These are phyloP conservation scores for Cardamine resedifolia DNA, from an alignment of 345 rosid genomes.

Conservation along the genomic window DNA sequence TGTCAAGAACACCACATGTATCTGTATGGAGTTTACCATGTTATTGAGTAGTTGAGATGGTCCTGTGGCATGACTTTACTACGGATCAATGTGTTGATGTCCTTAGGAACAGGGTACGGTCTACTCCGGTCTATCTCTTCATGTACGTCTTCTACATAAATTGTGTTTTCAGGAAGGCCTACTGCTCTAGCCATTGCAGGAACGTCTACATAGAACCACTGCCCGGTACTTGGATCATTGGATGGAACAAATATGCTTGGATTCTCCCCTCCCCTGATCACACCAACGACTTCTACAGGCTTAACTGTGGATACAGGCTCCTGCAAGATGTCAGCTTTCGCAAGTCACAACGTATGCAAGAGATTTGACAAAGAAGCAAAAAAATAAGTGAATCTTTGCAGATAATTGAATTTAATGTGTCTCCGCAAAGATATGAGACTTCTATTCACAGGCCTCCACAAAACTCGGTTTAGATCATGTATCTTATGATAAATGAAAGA, in stretches of 20 bases:
- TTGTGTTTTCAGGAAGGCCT: slow-evolving; percentile 66
- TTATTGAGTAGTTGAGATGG: slow-evolving; percentile 87
- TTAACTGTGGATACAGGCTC: slow-evolving; percentile 46
- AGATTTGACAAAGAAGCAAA: background rate
- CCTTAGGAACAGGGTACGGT: slow-evolving; percentile 93
- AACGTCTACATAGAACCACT: slow-evolving; percentile 91
- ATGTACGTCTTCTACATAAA: slow-evolving; percentile 74
- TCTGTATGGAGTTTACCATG: slow-evolving; percentile 59
- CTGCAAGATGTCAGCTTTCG: slow-evolving; percentile 23
- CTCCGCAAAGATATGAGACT: slow-evolving; percentile 5
- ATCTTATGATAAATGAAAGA: slow-evolving; percentile 15
- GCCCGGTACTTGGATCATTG: slow-evolving; percentile 70
- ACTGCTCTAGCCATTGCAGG: slow-evolving; percentile 66
- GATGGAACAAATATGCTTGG: slow-evolving; percentile 94
- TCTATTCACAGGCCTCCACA: background rate
- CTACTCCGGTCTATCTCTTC: slow-evolving; percentile 66
- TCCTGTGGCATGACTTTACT: slow-evolving; percentile 98
- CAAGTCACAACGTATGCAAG: slow-evolving; percentile 14
- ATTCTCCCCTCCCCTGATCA: slow-evolving; percentile 83
- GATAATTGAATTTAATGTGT: slow-evolving; percentile 8
- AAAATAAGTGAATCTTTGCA: background rate
- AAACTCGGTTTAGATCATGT: background rate
- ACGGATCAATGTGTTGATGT: slow-evolving; percentile 68
- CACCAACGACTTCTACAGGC: slow-evolving; percentile 75
- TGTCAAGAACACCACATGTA: background rate